Percentiles rank a stretch among this genome's conserved stretches.
Conservation (phyloP, 495 filamentous ascomycete genomes). For the Podospora conica region DNA sequence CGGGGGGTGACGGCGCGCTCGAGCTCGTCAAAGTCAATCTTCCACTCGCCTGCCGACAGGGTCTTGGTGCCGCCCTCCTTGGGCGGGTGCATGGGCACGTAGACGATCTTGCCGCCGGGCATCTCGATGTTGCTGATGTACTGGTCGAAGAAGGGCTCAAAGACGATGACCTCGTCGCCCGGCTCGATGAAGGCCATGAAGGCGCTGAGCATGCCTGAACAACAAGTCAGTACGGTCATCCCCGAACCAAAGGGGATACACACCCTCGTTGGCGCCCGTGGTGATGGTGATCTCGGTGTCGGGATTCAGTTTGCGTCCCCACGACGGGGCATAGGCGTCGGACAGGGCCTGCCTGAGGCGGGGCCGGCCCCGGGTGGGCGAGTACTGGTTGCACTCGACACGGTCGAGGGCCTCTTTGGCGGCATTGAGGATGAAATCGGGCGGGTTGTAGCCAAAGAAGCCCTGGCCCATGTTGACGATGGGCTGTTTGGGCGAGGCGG, state of each 20-base stretch:
- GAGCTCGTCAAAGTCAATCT: conserved; percentile 74
- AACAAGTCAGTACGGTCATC: conserved; percentile 8
- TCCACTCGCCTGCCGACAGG: conserved; percentile 82
- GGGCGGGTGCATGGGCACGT: conserved; percentile 90
- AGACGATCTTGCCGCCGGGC: conserved; percentile 89
- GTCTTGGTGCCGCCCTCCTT: conserved; percentile 71
- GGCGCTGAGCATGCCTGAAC: conserved; percentile 72
- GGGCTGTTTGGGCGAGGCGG: conserved; percentile 77
- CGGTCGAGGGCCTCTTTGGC: conserved; percentile 81
- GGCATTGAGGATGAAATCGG: conserved; percentile 81
- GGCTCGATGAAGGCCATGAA: conserved; percentile 97
- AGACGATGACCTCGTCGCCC: conserved; percentile 94
- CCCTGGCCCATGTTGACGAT: conserved; percentile 96
- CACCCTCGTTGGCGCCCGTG: conserved; percentile 91
- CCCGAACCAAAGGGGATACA: conserved; percentile 5
- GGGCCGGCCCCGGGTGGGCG: conserved; percentile 87
- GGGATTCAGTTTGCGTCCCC: conserved; percentile 71
- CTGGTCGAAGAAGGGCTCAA: conserved; percentile 99
- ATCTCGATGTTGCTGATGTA: conserved; percentile 97
- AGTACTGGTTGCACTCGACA: conserved; percentile 99
- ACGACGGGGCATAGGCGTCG: conserved; percentile 80
- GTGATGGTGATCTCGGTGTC: conserved; percentile 92
- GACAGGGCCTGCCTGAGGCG: conserved; percentile 86
- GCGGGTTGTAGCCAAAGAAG: conserved; percentile 98
- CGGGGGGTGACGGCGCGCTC: conserved; percentile 74